Evolutionary conservation across 371 early-diverging fungal genomes (phyloP), one percentile per base, ranked within the genome.

Genomic region (Lichtheimia ornata): DNA sequence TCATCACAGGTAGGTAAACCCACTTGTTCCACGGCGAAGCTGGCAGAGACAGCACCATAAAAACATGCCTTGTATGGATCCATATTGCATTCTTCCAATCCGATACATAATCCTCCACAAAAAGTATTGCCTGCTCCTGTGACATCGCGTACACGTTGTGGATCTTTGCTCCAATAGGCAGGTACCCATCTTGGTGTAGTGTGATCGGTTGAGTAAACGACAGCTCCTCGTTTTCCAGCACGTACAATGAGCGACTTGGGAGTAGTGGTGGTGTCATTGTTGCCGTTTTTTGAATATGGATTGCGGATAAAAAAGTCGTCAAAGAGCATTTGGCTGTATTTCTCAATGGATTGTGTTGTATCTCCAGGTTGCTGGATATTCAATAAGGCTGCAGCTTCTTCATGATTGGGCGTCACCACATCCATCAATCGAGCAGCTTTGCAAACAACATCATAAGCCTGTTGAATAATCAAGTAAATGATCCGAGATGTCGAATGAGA

Each of bases 111-210:
- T 11, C 69, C 65, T 35, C 58, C 65, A 17, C 82, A 82, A 50
- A 79, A 82, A 0, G 79, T 67, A 62, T 82, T 82, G 2, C 82
- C 82, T 14, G 79, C 79, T 4, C 82, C 82, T 54, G 79, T 79
- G 1, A 79, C 80, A 57, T 82, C 82, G 0, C 54, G 53, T 3
- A 79, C 66, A 6, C 54, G 66, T 5, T 45, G 44, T 14, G 56
- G 45, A 3, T 64, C 62, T 24, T 61, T 50, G 11, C 62, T 47
- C 77, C 74, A 74, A 57, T 77, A 77, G 4, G 74, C 76, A 7
- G 76, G 74, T 4, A 71, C 56, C 78, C 78, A 77, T 1, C 43
- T 20, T 7, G 40, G 18, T 6, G n/a, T 35, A 0, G 27, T 56
- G 13, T 27, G 25, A n/a, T 41, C 45, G 1, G 27, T 50, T 14